These are phyloP conservation scores for Lippia alba DNA, from an alignment of 305 asterid genomes.

Conservation along the genomic window DNA sequence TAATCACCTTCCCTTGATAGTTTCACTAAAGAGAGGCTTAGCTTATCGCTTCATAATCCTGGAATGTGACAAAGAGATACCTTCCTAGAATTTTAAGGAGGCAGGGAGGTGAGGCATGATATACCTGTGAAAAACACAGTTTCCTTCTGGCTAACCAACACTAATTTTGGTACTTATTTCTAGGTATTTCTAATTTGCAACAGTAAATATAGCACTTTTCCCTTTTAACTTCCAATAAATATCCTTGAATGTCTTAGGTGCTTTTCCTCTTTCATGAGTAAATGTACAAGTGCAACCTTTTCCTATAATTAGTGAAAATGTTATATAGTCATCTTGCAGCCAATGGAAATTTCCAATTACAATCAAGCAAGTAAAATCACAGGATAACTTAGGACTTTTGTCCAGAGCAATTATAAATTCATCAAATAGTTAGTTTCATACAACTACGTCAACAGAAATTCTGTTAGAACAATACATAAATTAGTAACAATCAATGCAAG, in stretches of 20 bases:
- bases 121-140: not conserved
- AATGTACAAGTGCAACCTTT: not conserved
- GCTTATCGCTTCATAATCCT: not conserved
- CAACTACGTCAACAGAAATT: not conserved
- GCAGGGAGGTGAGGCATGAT: conserved; percentile 8
- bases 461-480: not conserved
- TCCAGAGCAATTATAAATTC: conserved; percentile 23
- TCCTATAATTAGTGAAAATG: not conserved
- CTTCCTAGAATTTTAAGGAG: not conserved
- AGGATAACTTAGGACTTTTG: not conserved
- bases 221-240: not conserved
- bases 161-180: not conserved
- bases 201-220: conserved; percentile 13
- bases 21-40: not conserved
- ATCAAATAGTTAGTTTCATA: conserved; percentile 7
- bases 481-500: not conserved
- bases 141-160: not conserved
- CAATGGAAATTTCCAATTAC: conserved; percentile 3
- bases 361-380: conserved; percentile 15
- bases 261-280: not conserved
- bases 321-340: not conserved
- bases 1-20: conserved; percentile 5
- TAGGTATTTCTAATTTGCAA: not conserved
- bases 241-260: not conserved
- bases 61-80: conserved; percentile 15